Evolutionary conservation across 306 rosid species (phyloP).

Genomic region (Comarum palustre): DNA sequence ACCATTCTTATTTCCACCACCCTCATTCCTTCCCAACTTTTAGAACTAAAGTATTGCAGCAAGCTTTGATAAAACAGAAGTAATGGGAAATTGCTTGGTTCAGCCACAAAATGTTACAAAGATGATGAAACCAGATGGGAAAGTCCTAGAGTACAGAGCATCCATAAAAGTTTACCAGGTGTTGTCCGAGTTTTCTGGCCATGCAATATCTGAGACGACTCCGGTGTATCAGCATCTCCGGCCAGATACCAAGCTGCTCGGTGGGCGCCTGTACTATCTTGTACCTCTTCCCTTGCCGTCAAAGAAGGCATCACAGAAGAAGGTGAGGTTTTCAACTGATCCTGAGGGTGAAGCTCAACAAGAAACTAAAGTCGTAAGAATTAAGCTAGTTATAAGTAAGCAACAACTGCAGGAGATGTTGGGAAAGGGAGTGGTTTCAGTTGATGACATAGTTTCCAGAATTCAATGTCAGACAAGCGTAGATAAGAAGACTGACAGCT

Average conservation of each 20-base stretch:
- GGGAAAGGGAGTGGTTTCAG: constrained; percentile 52
- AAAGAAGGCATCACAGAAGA: constrained; percentile 37
- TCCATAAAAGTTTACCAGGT: constrained; percentile 55
- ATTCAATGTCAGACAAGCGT: constrained; percentile 28
- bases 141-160: constrained; percentile 65
- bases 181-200: constrained; percentile 56
- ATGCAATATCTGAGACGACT: constrained; percentile 57
- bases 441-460: constrained; percentile 44
- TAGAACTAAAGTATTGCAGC: constrained; percentile 1
- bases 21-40: constrained; percentile 20
- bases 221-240: constrained; percentile 43
- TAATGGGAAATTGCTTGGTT: constrained; percentile 83
- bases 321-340: constrained; percentile 58
- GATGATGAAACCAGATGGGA: constrained; percentile 72
- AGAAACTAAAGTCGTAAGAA: constrained; percentile 52
- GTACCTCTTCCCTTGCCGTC: constrained; percentile 41
- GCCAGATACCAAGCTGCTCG: constrained; percentile 48
- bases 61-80: constrained; percentile 16
- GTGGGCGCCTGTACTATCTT: constrained; percentile 53
- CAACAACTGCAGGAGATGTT: constrained; percentile 59
- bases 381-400: constrained; percentile 73
- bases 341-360: constrained; percentile 48
- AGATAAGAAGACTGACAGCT: constrained; percentile 26
- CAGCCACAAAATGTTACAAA: constrained; percentile 44
- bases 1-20: constrained; percentile 11